Evolutionary conservation across 257 asterid species (phyloP), one percentile per base, ranked within the genome.

Genomic region (Sherardia arvensis): DNA sequence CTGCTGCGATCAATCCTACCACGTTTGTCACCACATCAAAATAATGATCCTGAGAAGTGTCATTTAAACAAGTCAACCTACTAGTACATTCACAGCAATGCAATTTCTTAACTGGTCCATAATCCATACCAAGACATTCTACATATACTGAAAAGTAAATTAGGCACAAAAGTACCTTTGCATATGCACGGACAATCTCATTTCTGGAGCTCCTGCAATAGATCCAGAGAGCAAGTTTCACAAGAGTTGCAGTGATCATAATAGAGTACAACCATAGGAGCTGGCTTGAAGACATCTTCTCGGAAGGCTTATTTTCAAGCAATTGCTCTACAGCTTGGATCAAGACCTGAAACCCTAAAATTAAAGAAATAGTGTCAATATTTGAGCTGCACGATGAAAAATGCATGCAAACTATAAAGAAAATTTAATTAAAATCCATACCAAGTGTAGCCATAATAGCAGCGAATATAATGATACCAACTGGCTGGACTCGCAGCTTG

Each of bases 371-470:
- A 58, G 6, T 17, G 43, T 3, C 0, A 17, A 28, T 26, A 30
- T 15, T 25, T 8, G 62, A 58, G 25, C 27, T 27, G 20, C 17
- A 4, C 8, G 15, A 7, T 58, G 33, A 58, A 58, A 28, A 17
- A 7, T 29, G n/a, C n/a, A n/a, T 29, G 9, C 0, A 2, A 5
- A 2, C 12, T 55, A 8, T 14, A 57, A 17, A 29, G 62, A 33
- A 9, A 3, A 36, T 47, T 63, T 27, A 18, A 59, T 18, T 0
- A 32, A 33, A 64, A 45, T 33, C 29, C 80, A 20, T 80, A 88
- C 98, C 98, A 43, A 91, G 86, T 63, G 98, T 91, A 57, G 98
- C 96, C 98, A 91, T 91, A 45, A 91, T 47, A 53, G 95, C 96
- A 64, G 98, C 98, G 77, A 91, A 91, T 64, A 91, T 70, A 32